phyloP scores from a whole-genome alignment of 1,284 basidiomycete species.

The Filobasidium uniguttulatum region DNA sequence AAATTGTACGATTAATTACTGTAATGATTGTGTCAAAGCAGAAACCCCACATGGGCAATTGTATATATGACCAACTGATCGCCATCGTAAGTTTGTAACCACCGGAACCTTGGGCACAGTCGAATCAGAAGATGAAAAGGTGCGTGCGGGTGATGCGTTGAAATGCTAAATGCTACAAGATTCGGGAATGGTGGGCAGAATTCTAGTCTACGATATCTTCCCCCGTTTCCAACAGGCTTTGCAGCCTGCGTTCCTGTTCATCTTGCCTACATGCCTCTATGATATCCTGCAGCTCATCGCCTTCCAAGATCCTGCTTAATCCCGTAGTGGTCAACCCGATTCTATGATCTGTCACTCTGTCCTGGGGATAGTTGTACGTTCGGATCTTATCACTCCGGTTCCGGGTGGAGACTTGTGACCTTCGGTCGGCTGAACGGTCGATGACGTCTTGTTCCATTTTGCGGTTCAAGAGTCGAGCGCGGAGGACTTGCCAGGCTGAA shows the following conservation, averaged over 20 bases:
- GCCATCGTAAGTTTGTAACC: too few species aligned
- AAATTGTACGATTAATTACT: too few species aligned
- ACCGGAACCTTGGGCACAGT: too few species aligned
- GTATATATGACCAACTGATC: too few species aligned
- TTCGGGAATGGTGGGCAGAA: too few species aligned
- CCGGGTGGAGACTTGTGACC: conserved; percentile 59
- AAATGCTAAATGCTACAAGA: too few species aligned
- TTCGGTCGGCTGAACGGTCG: conserved; percentile 53
- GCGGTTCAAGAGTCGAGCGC: conserved; percentile 64
- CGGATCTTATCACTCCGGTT: conserved; percentile 83
- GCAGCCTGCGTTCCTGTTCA: conserved; percentile 52
- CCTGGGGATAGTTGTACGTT: conserved; percentile 87
- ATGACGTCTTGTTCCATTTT: conserved; percentile 58
- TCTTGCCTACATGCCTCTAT: conserved; percentile 52
- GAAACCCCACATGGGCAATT: too few species aligned
- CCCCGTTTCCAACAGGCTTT: conserved; percentile 47
- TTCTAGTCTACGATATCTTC: conserved; percentile 32
- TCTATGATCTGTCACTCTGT: conserved; percentile 82
- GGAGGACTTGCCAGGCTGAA: conserved; percentile 73
- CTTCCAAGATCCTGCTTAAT: conserved; percentile 60
- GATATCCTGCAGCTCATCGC: conserved; percentile 48
- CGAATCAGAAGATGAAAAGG: too few species aligned
- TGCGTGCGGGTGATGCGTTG: too few species aligned
- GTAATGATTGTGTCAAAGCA: neutral
- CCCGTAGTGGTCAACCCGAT: conserved; percentile 65